These are phyloP conservation scores for Colletotrichum chlorophyti DNA, from an alignment of 2,329 filamentous ascomycete species.

Conservation along the genomic window DNA sequence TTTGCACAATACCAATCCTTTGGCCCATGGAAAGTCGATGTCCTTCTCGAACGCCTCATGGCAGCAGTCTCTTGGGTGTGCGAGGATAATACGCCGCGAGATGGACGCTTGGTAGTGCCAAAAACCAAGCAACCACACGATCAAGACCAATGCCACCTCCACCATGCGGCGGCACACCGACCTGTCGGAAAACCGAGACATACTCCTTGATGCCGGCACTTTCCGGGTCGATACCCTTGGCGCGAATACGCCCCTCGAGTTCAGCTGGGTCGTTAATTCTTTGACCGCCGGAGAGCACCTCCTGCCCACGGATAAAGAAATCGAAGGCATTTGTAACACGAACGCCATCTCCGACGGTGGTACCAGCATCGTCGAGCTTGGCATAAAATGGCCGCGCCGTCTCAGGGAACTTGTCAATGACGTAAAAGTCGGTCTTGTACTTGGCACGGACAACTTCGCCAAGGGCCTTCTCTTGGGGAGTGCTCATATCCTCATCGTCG, in stretches of 20 bases:
- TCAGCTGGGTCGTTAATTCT: constrained; percentile 55
- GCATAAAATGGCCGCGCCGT: constrained; percentile 91
- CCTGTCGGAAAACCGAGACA: constrained; percentile 79
- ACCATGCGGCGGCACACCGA: constrained; percentile 87
- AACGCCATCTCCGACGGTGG: constrained; percentile 43
- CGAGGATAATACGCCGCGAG: constrained; percentile 64
- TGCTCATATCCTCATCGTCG: constrained; percentile 82
- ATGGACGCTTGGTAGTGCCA: constrained; percentile 65
- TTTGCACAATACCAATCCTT: neutral
- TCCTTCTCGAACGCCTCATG: constrained; percentile 40
- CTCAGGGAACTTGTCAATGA: constrained; percentile 95
- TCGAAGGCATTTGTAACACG: constrained; percentile 73
- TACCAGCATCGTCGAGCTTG: constrained; percentile 71
- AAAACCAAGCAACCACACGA: constrained; percentile 76
- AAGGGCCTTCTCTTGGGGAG: constrained; percentile 86
- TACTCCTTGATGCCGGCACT: constrained; percentile 85
- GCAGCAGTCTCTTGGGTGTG: constrained; percentile 65
- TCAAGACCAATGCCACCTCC: constrained; percentile 91
- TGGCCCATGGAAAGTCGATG: neutral
- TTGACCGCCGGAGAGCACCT: constrained; percentile 77
- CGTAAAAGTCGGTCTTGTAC: constrained; percentile 95
- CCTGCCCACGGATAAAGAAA: constrained; percentile 91
- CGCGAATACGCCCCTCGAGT: constrained; percentile 79
- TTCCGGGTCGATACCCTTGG: constrained; percentile 80
- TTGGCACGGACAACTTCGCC: constrained; percentile 86